Base-by-base conservation (phyloP, 352 stramenopile genomes). In the Pythium phragmitis region DNA sequence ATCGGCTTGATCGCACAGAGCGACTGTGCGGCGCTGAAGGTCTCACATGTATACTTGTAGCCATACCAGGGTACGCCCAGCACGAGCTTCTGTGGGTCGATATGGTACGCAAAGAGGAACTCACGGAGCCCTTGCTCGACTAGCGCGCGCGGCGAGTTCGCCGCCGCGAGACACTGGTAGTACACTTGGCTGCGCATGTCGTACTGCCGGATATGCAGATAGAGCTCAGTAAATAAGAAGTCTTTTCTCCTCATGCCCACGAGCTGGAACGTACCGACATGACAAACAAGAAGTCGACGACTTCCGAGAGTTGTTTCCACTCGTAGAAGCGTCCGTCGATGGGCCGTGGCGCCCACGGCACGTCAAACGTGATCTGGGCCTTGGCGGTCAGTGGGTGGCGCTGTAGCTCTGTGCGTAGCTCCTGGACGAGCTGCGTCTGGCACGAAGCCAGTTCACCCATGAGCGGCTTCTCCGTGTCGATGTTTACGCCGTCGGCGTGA, bases 131-230 rank as follows among this genome's bases (percentile, higher is more conserved):
- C 90, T 49, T 92, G 73, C 36, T 77, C 72, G 28, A 95, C 83
- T 0, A 91, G 74, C 23, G 82, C 72, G 14, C 81, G 71, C 0
- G 92, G 90, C 4, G 89, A 84, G 66, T 98, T 98, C 36, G 92
- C 86, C 14, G 72, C 70, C 1, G 88, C 90, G 43, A 97, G 63
- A 69, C 92, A 98, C 60, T 80, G 75, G 54, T 96, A 86, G 64
- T 95, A 96, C 48, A 98, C 87, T 79, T 97, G 91, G 59, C 86
- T 96, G 33, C 85, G 86, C 77, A 95, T 97, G 65, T 97, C 92
- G 67, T 98, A 98, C 73, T 89, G 16, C 1, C 7, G 4, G 30
- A n/a, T 43, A 13, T 7, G 26, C 7, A 50, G 17, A 42, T 6
- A 19, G 13, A 60, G 17, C 5, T 55, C n/a, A 30, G 21, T 30